Conservation (phyloP, 768 basidiomycete genomes). For the Xanthoconium stramineum region DNA sequence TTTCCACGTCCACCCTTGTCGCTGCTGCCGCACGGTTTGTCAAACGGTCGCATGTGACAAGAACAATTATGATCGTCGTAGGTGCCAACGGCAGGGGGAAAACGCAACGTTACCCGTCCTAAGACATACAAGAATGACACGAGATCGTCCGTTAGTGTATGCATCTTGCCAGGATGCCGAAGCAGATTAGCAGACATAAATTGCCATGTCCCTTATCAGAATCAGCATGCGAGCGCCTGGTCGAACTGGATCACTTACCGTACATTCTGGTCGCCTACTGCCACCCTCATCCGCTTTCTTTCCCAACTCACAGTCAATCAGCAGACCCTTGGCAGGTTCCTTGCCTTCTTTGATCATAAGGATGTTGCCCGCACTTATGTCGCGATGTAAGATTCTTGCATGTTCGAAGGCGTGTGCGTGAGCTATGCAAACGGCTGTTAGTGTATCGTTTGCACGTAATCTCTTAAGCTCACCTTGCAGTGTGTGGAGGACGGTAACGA, state of each 20-base stretch:
- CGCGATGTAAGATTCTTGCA: slow-evolving; percentile 23
- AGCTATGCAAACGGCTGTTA: slow-evolving; percentile 5
- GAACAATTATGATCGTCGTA: not conserved
- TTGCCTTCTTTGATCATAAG: slow-evolving; percentile 7
- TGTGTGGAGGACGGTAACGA: not conserved
- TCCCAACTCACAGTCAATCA: slow-evolving; percentile 29
- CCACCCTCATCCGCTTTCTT: not conserved
- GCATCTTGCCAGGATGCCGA: slow-evolving; percentile 11
- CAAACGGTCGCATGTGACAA: not conserved
- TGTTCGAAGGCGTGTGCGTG: slow-evolving; percentile 19
- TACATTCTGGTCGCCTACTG: not conserved
- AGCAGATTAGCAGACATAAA: slow-evolving; percentile 17
- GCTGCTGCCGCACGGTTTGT: not conserved
- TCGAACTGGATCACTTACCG: not conserved
- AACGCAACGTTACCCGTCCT: not conserved
- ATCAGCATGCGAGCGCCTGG: too few relatives aligned
- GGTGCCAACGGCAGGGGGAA: not conserved
- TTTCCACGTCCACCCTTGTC: not conserved
- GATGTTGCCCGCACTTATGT: slow-evolving; percentile 28
- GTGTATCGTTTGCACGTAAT: not conserved
- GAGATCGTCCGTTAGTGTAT: slow-evolving; percentile 29
- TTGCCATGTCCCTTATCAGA: slow-evolving; percentile 4
- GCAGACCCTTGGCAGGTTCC: slow-evolving; percentile 13
- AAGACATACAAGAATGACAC: slow-evolving; percentile 29
- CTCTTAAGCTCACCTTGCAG: not conserved